Percentiles rank a stretch among this genome's conserved stretches.
Evolutionary conservation across 176 grass and related monocot genomes (phyloP).

Genomic region (Oryza punctata): DNA sequence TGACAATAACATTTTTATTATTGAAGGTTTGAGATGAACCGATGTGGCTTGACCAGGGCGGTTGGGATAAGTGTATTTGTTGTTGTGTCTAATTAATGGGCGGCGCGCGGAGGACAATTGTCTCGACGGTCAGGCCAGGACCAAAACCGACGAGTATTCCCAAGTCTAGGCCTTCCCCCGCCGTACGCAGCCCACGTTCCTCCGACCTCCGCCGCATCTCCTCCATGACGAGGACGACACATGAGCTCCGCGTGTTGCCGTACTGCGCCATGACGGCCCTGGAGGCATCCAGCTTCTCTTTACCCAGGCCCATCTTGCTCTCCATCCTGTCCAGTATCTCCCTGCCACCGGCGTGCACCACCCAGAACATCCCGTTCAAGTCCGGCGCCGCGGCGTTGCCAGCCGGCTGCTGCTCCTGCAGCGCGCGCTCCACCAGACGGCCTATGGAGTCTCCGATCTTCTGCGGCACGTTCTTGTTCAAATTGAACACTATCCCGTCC

Average conservation of each 20-base stretch:
- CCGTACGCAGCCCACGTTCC: slow-evolving; percentile 15
- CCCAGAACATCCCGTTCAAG: slow-evolving; percentile 60
- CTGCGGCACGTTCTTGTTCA: slow-evolving; percentile 32
- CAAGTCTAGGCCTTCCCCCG: slow-evolving; percentile 49
- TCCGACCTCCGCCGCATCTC: slow-evolving; percentile 43
- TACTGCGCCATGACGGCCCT: slow-evolving; percentile 41
- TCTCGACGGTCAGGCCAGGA: too few relatives aligned
- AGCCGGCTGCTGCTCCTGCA: neutral
- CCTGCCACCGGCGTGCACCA: slow-evolving; percentile 49
- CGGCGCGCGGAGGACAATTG: too few relatives aligned
- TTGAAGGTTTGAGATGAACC: too few relatives aligned
- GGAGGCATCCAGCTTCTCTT: slow-evolving; percentile 40
- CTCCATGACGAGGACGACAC: slow-evolving; percentile 55
- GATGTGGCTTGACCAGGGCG: too few relatives aligned
- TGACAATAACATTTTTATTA: too few relatives aligned
- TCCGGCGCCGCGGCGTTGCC: slow-evolving; percentile 31
- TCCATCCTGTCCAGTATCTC: slow-evolving; percentile 58
- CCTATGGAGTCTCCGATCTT: slow-evolving; percentile 34
- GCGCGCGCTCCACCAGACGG: neutral
- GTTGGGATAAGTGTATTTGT: too few relatives aligned
- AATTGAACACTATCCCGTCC: slow-evolving; percentile 24
- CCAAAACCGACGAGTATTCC: slow-evolving; percentile 33
- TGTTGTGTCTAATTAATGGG: too few relatives aligned
- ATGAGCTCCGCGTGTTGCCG: slow-evolving; percentile 62
- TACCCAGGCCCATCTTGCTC: slow-evolving; percentile 42